A percentile compares a stretch with the other conserved stretches of the same genome.
Evolutionary conservation across 2,329 filamentous ascomycete species (phyloP).

Genomic region (Neoarthrinium moseri): DNA sequence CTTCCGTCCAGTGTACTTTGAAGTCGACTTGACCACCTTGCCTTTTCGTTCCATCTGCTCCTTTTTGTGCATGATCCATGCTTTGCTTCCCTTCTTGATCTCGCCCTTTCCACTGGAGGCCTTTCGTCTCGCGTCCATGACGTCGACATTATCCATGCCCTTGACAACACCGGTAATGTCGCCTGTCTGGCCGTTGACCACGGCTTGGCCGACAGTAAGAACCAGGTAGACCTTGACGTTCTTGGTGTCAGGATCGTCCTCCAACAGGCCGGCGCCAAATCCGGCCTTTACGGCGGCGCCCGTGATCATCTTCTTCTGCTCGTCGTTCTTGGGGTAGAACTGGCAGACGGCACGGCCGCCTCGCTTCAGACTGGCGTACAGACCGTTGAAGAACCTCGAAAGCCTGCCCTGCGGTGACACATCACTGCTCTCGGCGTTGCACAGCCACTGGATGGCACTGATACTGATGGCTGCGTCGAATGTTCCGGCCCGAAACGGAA

Average conservation of each 20-base stretch:
- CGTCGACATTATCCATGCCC: slow-evolving; percentile 85
- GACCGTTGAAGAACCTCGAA: slow-evolving; percentile 83
- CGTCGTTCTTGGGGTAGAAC: slow-evolving; percentile 96
- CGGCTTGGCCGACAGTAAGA: slow-evolving; percentile 74
- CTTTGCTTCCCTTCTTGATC: slow-evolving; percentile 78
- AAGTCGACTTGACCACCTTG: slow-evolving; percentile 87
- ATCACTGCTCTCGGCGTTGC: slow-evolving; percentile 88
- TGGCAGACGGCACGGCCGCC: slow-evolving; percentile 92
- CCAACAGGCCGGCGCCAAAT: slow-evolving; percentile 90
- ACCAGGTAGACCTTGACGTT: slow-evolving; percentile 96
- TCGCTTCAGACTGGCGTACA: slow-evolving; percentile 80
- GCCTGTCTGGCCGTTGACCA: slow-evolving; percentile 51
- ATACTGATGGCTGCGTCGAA: slow-evolving; percentile 97
- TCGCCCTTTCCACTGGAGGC: slow-evolving; percentile 48
- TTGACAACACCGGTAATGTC: slow-evolving; percentile 90
- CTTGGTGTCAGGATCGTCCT: slow-evolving; percentile 96
- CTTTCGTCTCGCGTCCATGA: slow-evolving; percentile 66
- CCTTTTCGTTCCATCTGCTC: slow-evolving; percentile 93
- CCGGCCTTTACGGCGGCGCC: slow-evolving; percentile 88
- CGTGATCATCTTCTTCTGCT: slow-evolving; percentile 89
- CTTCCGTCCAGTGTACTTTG: slow-evolving; percentile 92
- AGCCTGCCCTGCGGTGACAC: slow-evolving; percentile 78
- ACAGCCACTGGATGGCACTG: slow-evolving; percentile 96
- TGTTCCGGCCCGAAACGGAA: slow-evolving; percentile 86
- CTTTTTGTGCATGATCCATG: slow-evolving; percentile 83